A percentile compares a stretch with the other conserved stretches of the same genome.
phyloP scores from a whole-genome alignment of 805 yeast species.

The Hanseniaspora mollemarum region DNA sequence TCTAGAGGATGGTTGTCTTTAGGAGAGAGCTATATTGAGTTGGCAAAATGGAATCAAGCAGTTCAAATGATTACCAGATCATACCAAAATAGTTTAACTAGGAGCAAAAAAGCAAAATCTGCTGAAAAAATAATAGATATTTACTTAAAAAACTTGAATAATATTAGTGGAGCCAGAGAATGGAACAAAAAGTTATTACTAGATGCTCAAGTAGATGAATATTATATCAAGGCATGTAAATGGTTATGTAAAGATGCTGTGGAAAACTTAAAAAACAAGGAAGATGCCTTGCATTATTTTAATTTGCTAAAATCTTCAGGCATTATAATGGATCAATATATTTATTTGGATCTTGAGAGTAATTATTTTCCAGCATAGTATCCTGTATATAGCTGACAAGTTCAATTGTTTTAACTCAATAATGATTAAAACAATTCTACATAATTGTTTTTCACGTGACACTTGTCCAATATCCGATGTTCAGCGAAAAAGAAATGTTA shows the following conservation, averaged over 20 bases:
- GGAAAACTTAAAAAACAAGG: background rate
- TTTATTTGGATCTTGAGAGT: background rate
- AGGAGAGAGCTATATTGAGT: slow-evolving; percentile 76
- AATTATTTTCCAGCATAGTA: no score
- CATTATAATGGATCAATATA: background rate
- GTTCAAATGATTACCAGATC: slow-evolving; percentile 44
- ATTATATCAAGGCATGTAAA: background rate
- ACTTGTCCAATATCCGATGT: no score
- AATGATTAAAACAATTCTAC: background rate
- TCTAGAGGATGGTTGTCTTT: slow-evolving; percentile 94
- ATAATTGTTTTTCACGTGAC: no score
- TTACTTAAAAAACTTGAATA: background rate
- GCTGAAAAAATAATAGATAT: background rate
- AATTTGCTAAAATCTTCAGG: background rate
- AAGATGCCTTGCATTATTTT: background rate
- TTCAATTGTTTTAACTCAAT: no score
- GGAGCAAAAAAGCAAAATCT: background rate
- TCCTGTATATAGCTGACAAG: no score
- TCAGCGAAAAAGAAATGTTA: no score
- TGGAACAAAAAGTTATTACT: background rate
- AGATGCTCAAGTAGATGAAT: background rate
- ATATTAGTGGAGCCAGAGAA: background rate
- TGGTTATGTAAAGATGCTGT: background rate
- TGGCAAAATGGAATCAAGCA: slow-evolving; percentile 41
- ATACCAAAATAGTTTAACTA: background rate